Evolutionary conservation across 2,329 filamentous ascomycete species (phyloP), one percentile per base, ranked within the genome.

Genomic region (Cladophialophora psammophila): DNA sequence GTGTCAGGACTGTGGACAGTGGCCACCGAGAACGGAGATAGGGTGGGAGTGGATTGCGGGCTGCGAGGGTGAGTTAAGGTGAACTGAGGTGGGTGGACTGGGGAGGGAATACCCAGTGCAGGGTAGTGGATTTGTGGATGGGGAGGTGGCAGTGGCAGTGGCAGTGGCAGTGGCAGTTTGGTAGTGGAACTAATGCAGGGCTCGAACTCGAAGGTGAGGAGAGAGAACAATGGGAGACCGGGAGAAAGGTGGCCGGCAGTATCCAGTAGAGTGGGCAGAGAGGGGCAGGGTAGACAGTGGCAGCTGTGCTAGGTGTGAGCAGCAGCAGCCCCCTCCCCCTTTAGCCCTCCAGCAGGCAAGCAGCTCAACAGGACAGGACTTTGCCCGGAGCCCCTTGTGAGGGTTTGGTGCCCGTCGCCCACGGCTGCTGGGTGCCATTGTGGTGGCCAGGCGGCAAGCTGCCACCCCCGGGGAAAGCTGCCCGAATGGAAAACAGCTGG

Each of bases 181-280:
- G n/a, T n/a, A n/a, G 38, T 60, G 20, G 63, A 54, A 54, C 50
- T 26, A 36, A 56, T 42, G 58, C 64, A 54, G 45, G 53, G 38
- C 58, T 60, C 55, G 45, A 53, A 45, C n/a, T n/a, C n/a, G 64
- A n/a, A 18, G 20, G 5, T 13, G 63, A 57, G 48, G 42, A 54
- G 57, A 54, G 57, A 53, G 70, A 63, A 40, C 53, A 66, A 66
- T 55, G 67, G 64, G 50, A 64, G 69, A 60, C 64, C 65, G 66
- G 68, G 68, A 65, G 65, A 60, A 60, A n/a, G 32, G 18, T 56
- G 55, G 57, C 55, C 18, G 31, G 55, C 26, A 31, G 45, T 12
- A 38, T 9, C 35, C 8, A 38, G 36, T 3, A 38, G 36, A 38
- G 9, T 38, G 9, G 13, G 13, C 36, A 42, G 40, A 4, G 40